A percentile compares a stretch with the other conserved stretches of the same genome.
phyloP scores from a whole-genome alignment of 2,329 filamentous ascomycete genomes.

The Cordyceps pruinosa region DNA sequence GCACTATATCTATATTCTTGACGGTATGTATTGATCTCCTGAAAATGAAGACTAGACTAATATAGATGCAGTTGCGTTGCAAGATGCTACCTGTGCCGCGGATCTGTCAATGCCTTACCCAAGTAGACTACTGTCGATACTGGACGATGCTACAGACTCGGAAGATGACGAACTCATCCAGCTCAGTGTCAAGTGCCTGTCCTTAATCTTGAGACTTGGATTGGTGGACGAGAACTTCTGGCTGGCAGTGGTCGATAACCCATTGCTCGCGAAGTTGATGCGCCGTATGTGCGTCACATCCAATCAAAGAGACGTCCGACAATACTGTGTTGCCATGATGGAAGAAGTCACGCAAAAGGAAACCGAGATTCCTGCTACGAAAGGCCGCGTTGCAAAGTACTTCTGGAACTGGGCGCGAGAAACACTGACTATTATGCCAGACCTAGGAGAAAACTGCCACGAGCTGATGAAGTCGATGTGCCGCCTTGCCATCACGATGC shows the following conservation, averaged over 20 bases:
- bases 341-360: slow-evolving; percentile 21
- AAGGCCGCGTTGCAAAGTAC: slow-evolving; percentile 18
- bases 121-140: slow-evolving; percentile 18
- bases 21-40: neutral
- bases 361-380: neutral
- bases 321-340: slow-evolving; percentile 27
- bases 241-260: slow-evolving; percentile 19
- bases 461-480: slow-evolving; percentile 39
- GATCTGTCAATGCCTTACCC: slow-evolving; percentile 20
- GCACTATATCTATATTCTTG: slow-evolving; percentile 3
- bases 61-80: neutral
- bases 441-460: slow-evolving; percentile 31
- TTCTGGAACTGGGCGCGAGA: slow-evolving; percentile 28
- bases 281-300: slow-evolving; percentile 24
- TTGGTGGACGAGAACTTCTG: slow-evolving; percentile 24
- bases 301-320: slow-evolving; percentile 21
- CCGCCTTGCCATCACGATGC: slow-evolving; percentile 33
- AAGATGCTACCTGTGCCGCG: neutral
- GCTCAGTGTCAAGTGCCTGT: slow-evolving; percentile 22
- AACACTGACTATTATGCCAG: slow-evolving; percentile 27
- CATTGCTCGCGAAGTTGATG: slow-evolving; percentile 19
- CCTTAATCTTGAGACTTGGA: slow-evolving; percentile 24
- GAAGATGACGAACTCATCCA: slow-evolving; percentile 20
- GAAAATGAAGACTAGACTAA: neutral
- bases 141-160: slow-evolving; percentile 20